phyloP scores from a whole-genome alignment of 1,139 yeast species.

The Nematodospora anomalae region DNA sequence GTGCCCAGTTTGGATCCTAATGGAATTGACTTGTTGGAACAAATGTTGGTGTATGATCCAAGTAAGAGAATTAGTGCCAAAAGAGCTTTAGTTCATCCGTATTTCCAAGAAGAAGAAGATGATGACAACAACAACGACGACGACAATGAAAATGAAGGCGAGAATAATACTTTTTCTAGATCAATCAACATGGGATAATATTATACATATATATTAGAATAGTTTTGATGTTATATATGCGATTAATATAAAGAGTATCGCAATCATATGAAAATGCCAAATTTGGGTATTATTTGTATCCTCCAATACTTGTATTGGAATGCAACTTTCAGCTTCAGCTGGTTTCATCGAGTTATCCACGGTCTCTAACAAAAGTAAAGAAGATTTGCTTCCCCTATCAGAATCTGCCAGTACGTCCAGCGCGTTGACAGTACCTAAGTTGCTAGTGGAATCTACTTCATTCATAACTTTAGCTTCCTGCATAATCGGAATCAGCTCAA shows the following conservation, averaged over 20 bases:
- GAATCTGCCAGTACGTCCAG: neutral
- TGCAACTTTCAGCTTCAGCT: too few relatives aligned
- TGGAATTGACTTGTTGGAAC: constrained; percentile 81
- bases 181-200: constrained; percentile 42
- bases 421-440: neutral
- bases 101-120: constrained; percentile 62
- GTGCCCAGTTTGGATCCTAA: constrained; percentile 82
- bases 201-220: neutral
- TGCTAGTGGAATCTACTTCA: too few relatives aligned
- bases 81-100: constrained; percentile 87
- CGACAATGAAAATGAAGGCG: neutral
- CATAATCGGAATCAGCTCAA: neutral
- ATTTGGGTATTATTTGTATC: too few relatives aligned
- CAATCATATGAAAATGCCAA: too few relatives aligned
- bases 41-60: constrained; percentile 87
- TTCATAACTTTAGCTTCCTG: too few relatives aligned
- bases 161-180: constrained; percentile 26
- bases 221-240: neutral
- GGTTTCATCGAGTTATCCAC: too few relatives aligned
- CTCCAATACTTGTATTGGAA: too few relatives aligned
- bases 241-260: constrained; percentile 3
- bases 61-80: constrained; percentile 93
- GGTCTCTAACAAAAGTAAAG: too few relatives aligned
- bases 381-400: neutral
- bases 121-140: constrained; percentile 20